Conservation (phyloP, 305 asterid species). For the Fraxinus velutina region DNA sequence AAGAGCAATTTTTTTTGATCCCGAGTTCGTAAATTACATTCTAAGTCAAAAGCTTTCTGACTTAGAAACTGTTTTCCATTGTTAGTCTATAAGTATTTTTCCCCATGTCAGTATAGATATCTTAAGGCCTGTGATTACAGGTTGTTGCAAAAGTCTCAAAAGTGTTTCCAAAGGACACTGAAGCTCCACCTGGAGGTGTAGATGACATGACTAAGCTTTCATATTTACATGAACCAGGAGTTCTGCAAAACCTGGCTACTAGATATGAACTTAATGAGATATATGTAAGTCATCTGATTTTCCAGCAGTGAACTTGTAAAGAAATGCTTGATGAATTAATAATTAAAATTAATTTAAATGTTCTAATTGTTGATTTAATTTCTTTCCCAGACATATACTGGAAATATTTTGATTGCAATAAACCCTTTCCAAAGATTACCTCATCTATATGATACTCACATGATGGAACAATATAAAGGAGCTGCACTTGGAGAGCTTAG, state of each 20-base stretch:
- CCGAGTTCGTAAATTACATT: neutral
- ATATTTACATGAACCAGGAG: conserved; percentile 77
- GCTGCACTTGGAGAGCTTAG: conserved; percentile 61
- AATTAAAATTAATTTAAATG: neutral
- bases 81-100: neutral
- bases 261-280: conserved; percentile 62
- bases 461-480: conserved; percentile 73
- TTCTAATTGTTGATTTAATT: neutral
- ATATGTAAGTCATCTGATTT: conserved; percentile 38
- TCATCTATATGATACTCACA: conserved; percentile 52
- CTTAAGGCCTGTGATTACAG: conserved; percentile 25
- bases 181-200: conserved; percentile 51
- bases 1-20: neutral
- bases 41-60: neutral
- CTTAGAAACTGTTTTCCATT: neutral
- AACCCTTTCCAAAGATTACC: conserved; percentile 80
- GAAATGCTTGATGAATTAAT: neutral
- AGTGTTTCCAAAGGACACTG: conserved; percentile 57
- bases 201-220: conserved; percentile 76
- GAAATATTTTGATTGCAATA: conserved; percentile 74
- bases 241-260: conserved; percentile 52
- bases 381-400: conserved; percentile 64
- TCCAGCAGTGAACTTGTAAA: neutral
- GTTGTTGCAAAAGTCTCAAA: conserved; percentile 43
- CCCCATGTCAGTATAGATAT: neutral